Percentiles rank a stretch among this genome's conserved stretches.
These are phyloP conservation scores for Ophiostoma sp. DNA, from an alignment of 2,329 filamentous ascomycete species.

Conservation along the genomic window DNA sequence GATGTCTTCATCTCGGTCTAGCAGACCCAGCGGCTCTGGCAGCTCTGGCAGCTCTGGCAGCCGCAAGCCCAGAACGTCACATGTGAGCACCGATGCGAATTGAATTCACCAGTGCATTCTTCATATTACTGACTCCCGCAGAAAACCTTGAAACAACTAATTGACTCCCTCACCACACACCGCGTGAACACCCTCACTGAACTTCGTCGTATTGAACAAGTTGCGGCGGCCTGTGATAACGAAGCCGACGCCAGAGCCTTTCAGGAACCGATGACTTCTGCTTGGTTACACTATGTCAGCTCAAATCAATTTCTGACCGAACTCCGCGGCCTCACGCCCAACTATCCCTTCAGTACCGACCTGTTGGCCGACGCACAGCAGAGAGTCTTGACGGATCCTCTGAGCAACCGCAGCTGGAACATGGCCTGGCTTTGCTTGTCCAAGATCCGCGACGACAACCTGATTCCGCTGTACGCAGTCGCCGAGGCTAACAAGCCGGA, in stretches of 20 bases:
- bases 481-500: constrained; percentile 61
- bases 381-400: constrained; percentile 63
- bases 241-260: constrained; percentile 60
- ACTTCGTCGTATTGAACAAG: constrained; percentile 68
- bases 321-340: constrained; percentile 65
- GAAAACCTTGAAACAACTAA: constrained; percentile 51
- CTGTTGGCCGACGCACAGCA: constrained; percentile 65
- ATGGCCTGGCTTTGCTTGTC: constrained; percentile 69
- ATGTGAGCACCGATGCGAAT: not conserved
- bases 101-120: not conserved
- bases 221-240: constrained; percentile 58
- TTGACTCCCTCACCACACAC: constrained; percentile 64
- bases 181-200: constrained; percentile 73
- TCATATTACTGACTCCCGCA: constrained; percentile 23
- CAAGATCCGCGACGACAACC: constrained; percentile 61
- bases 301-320: constrained; percentile 70
- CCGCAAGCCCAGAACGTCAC: constrained; percentile 3
- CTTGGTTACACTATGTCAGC: constrained; percentile 71
- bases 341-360: constrained; percentile 67
- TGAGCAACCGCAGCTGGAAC: constrained; percentile 72
- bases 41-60: not conserved
- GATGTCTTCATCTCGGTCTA: not conserved
- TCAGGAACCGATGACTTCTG: constrained; percentile 65
- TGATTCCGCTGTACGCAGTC: constrained; percentile 62
- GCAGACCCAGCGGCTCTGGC: not conserved